Conservation (phyloP, 495 filamentous ascomycete species). For the Neurospora sp. region DNA sequence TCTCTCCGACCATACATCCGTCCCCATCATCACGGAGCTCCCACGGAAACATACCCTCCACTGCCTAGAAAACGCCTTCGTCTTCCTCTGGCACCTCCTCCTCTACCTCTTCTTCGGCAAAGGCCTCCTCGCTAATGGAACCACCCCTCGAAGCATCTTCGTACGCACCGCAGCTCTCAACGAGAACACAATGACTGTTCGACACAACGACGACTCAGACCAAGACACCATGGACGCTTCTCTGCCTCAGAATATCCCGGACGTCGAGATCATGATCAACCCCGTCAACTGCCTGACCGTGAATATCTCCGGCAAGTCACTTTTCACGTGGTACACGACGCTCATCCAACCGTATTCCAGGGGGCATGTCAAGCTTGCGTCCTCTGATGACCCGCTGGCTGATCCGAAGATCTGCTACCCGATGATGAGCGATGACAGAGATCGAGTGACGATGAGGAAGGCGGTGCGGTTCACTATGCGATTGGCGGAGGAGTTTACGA, state of each 20-base stretch:
- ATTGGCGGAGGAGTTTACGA: constrained; percentile 12
- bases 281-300: constrained; percentile 4
- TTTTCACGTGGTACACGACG: constrained; percentile 13
- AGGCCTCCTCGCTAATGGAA: constrained; percentile 8
- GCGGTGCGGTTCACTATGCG: constrained; percentile 18
- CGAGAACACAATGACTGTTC: constrained; percentile 9
- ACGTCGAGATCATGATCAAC: constrained; percentile 21
- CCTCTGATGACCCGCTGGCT: constrained; percentile 19
- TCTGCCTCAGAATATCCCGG: constrained; percentile 11
- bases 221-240: constrained; percentile 9
- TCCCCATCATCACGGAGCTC: constrained; percentile 16
- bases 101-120: constrained; percentile 13
- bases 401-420: constrained; percentile 17
- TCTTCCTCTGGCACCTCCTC: constrained; percentile 11
- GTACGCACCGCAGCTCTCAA: constrained; percentile 14
- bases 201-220: not conserved
- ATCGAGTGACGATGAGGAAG: constrained; percentile 7
- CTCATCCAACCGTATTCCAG: constrained; percentile 25
- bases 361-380: constrained; percentile 26
- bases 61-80: constrained; percentile 3
- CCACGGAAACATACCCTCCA: constrained; percentile 15
- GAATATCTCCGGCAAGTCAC: not conserved
- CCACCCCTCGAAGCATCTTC: constrained; percentile 9
- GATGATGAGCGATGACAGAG: constrained; percentile 13
- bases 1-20: constrained; percentile 13